Base-by-base conservation (phyloP, 2,329 filamentous ascomycete species). In the Penicillium capsulatum region DNA sequence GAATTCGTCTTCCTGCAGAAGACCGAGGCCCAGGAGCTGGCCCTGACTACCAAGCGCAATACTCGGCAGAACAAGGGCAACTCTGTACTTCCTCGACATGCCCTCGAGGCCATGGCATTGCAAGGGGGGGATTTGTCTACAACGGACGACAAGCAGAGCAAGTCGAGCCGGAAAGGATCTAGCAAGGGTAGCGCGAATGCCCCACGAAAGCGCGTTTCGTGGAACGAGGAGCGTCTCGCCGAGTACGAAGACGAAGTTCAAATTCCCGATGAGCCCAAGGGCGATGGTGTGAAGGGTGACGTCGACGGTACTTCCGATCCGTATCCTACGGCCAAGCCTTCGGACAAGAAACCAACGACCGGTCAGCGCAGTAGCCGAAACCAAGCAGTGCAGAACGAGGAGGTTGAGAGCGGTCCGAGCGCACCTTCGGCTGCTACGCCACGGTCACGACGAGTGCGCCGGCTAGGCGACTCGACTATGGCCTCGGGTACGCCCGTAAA, bases 1-100 rank as follows among this genome's bases (percentile, higher is more conserved):
- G 69, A 72, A 35, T 71, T 72, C 36, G 55, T 71, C 17, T 70
- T 70, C 38, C 53, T 63, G 17, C 59, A 69, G 33, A 58, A 59
- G 8, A 65, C 67, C 2, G 67, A 70, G 34, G 55, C 58, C 4
- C 68, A 70, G 45, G 60, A 70, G 28, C 42, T 70, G 17, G 64
- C 68, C 0, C 53, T 70, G 28, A 40, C 55, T 9, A 71, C 68
- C 4, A 60, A 66, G 36, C 59, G 61, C 16, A 71, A 72, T 43
- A 72, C 69, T 8, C 60, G 60, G 35, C 51, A 58, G 19, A 72
- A 72, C 50, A 65, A 63, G 38, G 68, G 65, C 7, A 53, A 59
- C 45, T 55, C 67, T 7, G 38, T 61, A 20, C 48, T 60, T 16
- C 65, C 66, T 4, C 60, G 61, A 36, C 51, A 47, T 30, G 49